Percentiles rank a stretch among this genome's conserved stretches.
Evolutionary conservation across 2,329 filamentous ascomycete genomes (phyloP).

Genomic region (Mollisiaceae sp.): DNA sequence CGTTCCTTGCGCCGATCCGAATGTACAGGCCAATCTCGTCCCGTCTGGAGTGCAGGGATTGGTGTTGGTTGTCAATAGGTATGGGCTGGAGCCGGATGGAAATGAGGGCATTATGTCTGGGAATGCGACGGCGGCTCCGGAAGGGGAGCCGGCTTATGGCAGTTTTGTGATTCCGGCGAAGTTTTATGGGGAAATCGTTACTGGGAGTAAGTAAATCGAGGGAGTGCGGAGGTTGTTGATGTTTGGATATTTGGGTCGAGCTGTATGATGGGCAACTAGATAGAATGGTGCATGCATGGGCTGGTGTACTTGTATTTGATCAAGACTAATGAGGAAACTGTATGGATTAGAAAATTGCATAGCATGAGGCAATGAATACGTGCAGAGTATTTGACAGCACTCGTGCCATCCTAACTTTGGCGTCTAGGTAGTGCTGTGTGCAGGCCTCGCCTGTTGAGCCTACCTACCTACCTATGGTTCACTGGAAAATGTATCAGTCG

Average conservation of each 20-base stretch:
- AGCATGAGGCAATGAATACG: too few relatives aligned
- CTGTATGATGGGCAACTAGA: too few relatives aligned
- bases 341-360: too few relatives aligned
- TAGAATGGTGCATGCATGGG: too few relatives aligned
- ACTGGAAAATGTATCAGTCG: too few relatives aligned
- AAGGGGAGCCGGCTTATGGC: neutral
- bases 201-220: neutral
- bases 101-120: neutral
- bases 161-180: slow-evolving; percentile 4
- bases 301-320: too few relatives aligned
- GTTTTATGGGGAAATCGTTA: slow-evolving; percentile 12
- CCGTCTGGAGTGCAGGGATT: neutral
- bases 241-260: neutral
- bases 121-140: slow-evolving; percentile 9
- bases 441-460: too few relatives aligned
- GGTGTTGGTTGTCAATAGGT: slow-evolving; percentile 8
- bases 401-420: too few relatives aligned
- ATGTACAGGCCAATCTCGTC: slow-evolving; percentile 3
- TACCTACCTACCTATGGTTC: too few relatives aligned
- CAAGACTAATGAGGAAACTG: too few relatives aligned
- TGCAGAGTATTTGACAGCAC: too few relatives aligned
- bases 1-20: slow-evolving; percentile 14
- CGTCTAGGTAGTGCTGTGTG: too few relatives aligned
- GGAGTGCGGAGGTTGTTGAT: neutral
- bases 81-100: neutral